Evolutionary conservation across 768 basidiomycete genomes (phyloP), one percentile per base, ranked within the genome.

Genomic region (Galerina marginata): DNA sequence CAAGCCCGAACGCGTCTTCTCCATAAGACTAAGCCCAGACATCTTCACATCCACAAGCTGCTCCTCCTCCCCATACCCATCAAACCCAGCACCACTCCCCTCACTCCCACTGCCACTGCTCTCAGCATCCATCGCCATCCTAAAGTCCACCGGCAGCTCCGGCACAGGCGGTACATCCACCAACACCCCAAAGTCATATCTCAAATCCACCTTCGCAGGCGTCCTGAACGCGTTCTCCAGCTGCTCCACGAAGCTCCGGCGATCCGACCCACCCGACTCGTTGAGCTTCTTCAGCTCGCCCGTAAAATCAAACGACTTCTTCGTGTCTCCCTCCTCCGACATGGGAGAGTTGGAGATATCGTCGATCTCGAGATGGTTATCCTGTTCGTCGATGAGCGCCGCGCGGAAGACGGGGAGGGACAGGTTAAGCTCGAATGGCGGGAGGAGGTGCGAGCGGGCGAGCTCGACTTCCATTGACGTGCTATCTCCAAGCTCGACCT

Each of bases 231-330:
- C 91, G 53, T 80, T 87, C 75, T 93, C 92, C 23, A 93, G 75
- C 72, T 94, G 87, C 71, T 92, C 90, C 3, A 93, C 88, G 67
- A 94, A 94, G 72, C 91, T 93, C 11, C 72, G 78, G 9, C 90
- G 76, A 67, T 91, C 86, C 1, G 86, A 87, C 1, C 67, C 90
- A 37, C 89, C 88, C 6, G 86, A 87, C 65, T 90, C 87, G 54
- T 89, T 87, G 50, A 93, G 78, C 66, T 77, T 86, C 71, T 82
- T 75, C 54, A 93, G 72, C 71, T 93, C 92, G 40, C 88, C 90
- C 0, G 92, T 94, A 68, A 93, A 94, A 67, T 94, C 92, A 61
- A 93, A 94, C 1, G 87, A 90, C 66, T 83, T 89, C 75, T 88
- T 91, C 0, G 91, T 93, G 62, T 89, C 85, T 0, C 29, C 29